Base-by-base conservation (phyloP, 306 rosid species). In the Malus fusca region DNA sequence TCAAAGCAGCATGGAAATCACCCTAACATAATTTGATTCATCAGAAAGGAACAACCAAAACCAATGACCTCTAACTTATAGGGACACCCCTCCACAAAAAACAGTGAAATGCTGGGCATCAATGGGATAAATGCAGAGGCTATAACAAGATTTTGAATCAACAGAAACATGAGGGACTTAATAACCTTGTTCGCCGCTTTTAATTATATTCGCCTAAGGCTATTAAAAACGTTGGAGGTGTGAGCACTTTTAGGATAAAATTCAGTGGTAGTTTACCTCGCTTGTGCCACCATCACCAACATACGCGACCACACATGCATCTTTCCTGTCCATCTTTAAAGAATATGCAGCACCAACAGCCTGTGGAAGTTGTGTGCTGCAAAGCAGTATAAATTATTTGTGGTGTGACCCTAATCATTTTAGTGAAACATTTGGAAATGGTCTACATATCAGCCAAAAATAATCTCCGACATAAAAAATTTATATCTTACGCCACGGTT, bases 281-380 rank as follows among this genome's bases (percentile, higher is more conserved):
- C 98, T 95, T 75, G 99, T 90, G 82, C 97, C 97, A 37, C 99
- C 99, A 76, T 92, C 99, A 59, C 99, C 99, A 26, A 95, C 70
- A 81, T 83, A 95, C 65, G 97, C 87, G 53, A 92, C 91, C 25
- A 84, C 91, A 74, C 99, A 95, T 22, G 96, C 99, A 76, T 89
- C 87, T 75, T 79, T 90, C 77, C 73, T 84, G 76, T 95, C 97
- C 97, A 92, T 87, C 86, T 92, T 95, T 75, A 95, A 78, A 63
- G 99, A 90, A 84, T 95, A 95, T 13, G 97, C 99, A 85, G 97
- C 96, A 70, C 99, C 97, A 79, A 95, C 99, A 25, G 99, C 97
- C 56, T 95, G 99, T 26, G 96, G 85, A 84, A 95, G 78, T 88
- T 92, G 97, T 13, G 99, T 77, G 25, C 97, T 95, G 80, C 66